Conservation (phyloP, 768 basidiomycete species). For the Lepiota venenata region DNA sequence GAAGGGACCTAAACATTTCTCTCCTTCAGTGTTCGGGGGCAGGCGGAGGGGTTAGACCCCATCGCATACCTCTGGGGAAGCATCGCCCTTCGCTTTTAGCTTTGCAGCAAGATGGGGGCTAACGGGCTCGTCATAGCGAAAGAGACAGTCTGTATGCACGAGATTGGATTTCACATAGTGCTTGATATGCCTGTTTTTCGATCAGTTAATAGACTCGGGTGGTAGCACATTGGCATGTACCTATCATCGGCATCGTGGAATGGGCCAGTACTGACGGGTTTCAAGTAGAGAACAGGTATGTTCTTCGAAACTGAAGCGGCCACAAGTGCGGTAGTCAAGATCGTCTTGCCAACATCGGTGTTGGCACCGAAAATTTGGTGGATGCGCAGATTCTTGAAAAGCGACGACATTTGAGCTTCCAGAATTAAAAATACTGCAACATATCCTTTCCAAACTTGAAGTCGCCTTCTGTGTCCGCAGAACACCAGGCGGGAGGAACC, state of each 20-base stretch:
- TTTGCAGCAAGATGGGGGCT: slow-evolving; percentile 88
- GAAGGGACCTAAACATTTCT: slow-evolving; percentile 46
- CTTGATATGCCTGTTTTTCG: slow-evolving; percentile 56
- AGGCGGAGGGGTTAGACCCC: background rate
- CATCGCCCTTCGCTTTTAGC: slow-evolving; percentile 33
- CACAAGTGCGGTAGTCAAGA: slow-evolving; percentile 81
- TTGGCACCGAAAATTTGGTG: slow-evolving; percentile 96
- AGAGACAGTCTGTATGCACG: slow-evolving; percentile 70
- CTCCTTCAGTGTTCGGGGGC: background rate
- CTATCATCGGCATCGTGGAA: slow-evolving; percentile 78
- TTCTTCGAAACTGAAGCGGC: slow-evolving; percentile 64
- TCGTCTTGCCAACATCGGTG: slow-evolving; percentile 94
- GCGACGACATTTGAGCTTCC: slow-evolving; percentile 57
- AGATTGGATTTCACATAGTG: slow-evolving; percentile 41
- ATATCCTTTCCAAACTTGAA: background rate
- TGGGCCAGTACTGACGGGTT: slow-evolving; percentile 90
- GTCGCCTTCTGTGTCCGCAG: background rate
- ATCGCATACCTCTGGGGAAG: slow-evolving; percentile 25
- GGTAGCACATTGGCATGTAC: slow-evolving; percentile 39
- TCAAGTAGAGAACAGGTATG: slow-evolving; percentile 64
- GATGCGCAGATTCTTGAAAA: slow-evolving; percentile 81
- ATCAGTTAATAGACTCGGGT: background rate
- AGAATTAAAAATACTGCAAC: background rate
- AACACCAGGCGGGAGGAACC: no score
- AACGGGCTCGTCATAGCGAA: slow-evolving; percentile 83